A percentile compares a stretch with the other conserved stretches of the same genome.
These are phyloP conservation scores for Kurtzmaniella fragi DNA, from an alignment of 805 yeast species.

Conservation along the genomic window DNA sequence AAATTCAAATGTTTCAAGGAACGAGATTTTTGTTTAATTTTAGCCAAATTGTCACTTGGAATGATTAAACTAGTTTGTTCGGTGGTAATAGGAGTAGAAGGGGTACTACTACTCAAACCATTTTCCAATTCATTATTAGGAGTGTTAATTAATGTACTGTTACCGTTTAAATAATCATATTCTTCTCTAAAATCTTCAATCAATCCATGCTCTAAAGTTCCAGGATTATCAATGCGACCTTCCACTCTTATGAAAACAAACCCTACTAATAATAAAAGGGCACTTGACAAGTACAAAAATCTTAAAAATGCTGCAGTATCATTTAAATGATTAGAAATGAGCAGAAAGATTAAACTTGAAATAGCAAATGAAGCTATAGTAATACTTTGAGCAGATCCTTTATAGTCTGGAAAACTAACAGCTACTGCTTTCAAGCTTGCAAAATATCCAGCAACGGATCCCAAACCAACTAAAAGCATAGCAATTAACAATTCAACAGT, in stretches of 20 bases:
- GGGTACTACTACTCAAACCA: too few species aligned
- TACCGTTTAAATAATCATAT: not conserved
- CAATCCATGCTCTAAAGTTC: not conserved
- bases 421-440: slow-evolving; percentile 31
- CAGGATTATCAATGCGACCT: slow-evolving; percentile 9
- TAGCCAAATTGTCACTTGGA: slow-evolving; percentile 1
- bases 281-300: slow-evolving; percentile 19
- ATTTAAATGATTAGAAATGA: slow-evolving; percentile 14
- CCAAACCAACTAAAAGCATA: slow-evolving; percentile 28
- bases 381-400: slow-evolving; percentile 32
- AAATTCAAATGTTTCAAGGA: slow-evolving; percentile 13
- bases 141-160: not conserved
- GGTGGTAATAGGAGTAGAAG: not conserved
- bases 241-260: slow-evolving; percentile 26
- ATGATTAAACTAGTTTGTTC: not conserved
- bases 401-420: slow-evolving; percentile 23
- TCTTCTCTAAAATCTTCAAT: not conserved
- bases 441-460: slow-evolving; percentile 29
- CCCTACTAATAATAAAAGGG: slow-evolving; percentile 20
- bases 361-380: slow-evolving; percentile 36
- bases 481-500: slow-evolving; percentile 13
- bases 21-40: too few species aligned
- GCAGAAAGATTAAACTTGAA: slow-evolving; percentile 22
- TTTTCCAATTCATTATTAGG: not conserved
- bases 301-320: slow-evolving; percentile 18